These are phyloP conservation scores for Gentiana macrophylla DNA, from an alignment of 257 asterid species.

Conservation along the genomic window DNA sequence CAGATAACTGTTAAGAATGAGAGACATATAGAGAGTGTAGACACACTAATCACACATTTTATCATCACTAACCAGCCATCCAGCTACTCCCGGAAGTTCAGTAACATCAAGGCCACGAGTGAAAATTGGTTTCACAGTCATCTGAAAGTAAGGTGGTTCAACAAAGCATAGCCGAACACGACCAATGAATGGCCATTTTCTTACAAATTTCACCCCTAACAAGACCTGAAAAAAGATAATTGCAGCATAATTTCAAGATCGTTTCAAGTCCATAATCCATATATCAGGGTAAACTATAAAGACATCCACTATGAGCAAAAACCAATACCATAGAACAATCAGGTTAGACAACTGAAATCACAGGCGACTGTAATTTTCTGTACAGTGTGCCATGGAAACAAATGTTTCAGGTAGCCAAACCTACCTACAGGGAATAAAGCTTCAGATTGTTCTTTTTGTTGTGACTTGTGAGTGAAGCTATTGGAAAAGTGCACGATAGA, in stretches of 20 bases:
- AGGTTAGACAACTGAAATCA: too few relatives aligned
- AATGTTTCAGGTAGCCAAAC: too few relatives aligned
- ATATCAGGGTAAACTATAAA: too few relatives aligned
- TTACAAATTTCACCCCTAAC: constrained; percentile 77
- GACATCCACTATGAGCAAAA: too few relatives aligned
- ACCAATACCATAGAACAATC: too few relatives aligned
- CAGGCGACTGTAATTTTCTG: too few relatives aligned
- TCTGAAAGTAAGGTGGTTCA: constrained; percentile 92
- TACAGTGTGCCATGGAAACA: too few relatives aligned
- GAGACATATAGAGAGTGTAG: neutral
- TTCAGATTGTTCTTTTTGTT: constrained; percentile 41
- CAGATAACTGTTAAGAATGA: neutral
- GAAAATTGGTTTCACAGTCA: constrained; percentile 85
- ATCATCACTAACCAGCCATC: constrained; percentile 73
- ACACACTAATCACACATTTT: neutral
- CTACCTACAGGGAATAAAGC: constrained; percentile 5
- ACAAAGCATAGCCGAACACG: constrained; percentile 84
- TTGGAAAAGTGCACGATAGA: too few relatives aligned
- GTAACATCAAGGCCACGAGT: constrained; percentile 83
- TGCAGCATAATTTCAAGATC: neutral
- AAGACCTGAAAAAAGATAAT: constrained; percentile 45
- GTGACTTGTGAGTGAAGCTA: too few relatives aligned
- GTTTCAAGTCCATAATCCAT: neutral
- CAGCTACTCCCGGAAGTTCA: constrained; percentile 93
- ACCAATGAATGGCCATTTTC: constrained; percentile 72